Conservation (phyloP, 1,139 yeast genomes). For the Lipomyces yarrowii region DNA sequence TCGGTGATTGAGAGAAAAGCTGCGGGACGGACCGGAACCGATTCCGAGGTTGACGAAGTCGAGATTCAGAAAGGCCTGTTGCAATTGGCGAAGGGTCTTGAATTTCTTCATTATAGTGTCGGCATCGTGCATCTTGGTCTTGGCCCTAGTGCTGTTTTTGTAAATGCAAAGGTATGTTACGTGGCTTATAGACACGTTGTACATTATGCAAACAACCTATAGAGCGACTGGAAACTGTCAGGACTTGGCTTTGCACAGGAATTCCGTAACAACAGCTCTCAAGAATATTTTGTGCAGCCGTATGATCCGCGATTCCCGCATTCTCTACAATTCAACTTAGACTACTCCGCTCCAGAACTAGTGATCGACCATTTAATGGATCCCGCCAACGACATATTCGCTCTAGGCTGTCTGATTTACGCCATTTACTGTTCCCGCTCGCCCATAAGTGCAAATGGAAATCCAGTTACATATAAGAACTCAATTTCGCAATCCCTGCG, state of each 20-base stretch:
- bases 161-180: constrained; percentile 57
- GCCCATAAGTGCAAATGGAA: constrained; percentile 43
- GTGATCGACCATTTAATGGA: constrained; percentile 61
- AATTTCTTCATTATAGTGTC: constrained; percentile 78
- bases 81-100: constrained; percentile 75
- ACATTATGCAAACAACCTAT: not conserved
- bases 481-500: constrained; percentile 47
- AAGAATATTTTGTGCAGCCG: constrained; percentile 61
- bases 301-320: constrained; percentile 73
- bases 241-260: constrained; percentile 64
- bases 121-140: constrained; percentile 75
- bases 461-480: constrained; percentile 41
- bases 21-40: constrained; percentile 33
- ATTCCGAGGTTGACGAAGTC: constrained; percentile 58
- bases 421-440: constrained; percentile 53
- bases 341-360: constrained; percentile 77
- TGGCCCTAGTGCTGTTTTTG: constrained; percentile 73
- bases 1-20: constrained; percentile 46
- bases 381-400: constrained; percentile 78
- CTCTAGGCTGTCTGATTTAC: constrained; percentile 73
- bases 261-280: constrained; percentile 35
- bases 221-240: constrained; percentile 89
- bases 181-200: not conserved
- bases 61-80: constrained; percentile 83
- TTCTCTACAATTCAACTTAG: constrained; percentile 69